Conservation (phyloP, 371 early-diverging fungal genomes). For the Mucor irregularis region DNA sequence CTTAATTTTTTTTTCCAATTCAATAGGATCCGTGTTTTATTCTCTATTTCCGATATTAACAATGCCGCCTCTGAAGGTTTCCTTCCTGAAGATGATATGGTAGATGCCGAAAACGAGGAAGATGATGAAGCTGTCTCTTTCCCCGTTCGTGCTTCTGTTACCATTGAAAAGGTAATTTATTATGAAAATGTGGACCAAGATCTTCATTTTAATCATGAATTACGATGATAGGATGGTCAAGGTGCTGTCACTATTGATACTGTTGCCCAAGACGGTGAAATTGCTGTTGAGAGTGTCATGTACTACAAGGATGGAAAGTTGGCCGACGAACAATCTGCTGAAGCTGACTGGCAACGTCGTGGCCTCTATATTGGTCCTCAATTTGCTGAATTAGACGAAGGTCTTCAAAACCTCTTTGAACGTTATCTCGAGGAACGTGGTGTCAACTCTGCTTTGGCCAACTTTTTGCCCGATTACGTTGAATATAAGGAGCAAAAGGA, state of each 20-base stretch:
- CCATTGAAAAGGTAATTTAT: constrained; percentile 69
- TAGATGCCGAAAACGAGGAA: constrained; percentile 56
- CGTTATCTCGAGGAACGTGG: constrained; percentile 87
- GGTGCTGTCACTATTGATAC: constrained; percentile 83
- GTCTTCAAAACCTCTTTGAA: constrained; percentile 80
- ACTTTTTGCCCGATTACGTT: constrained; percentile 83
- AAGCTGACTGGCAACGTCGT: constrained; percentile 91
- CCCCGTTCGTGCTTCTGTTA: constrained; percentile 80
- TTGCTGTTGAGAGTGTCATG: constrained; percentile 82
- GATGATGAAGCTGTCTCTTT: constrained; percentile 55
- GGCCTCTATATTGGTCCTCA: constrained; percentile 91
- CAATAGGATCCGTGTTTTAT: constrained; percentile 80
- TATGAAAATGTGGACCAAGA: not conserved
- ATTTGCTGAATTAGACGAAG: constrained; percentile 88
- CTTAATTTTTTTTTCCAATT: not conserved
- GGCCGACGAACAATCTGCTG: constrained; percentile 72
- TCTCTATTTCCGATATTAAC: constrained; percentile 86
- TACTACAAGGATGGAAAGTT: constrained; percentile 69
- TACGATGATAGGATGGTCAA: constrained; percentile 42
- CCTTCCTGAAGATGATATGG: constrained; percentile 50
- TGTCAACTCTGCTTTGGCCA: constrained; percentile 74
- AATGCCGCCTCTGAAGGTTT: constrained; percentile 61
- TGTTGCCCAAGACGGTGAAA: constrained; percentile 80
- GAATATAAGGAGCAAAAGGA: constrained; percentile 94
- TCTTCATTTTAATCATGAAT: not conserved